A percentile compares a stretch with the other conserved stretches of the same genome.
Evolutionary conservation across 345 rosid species (phyloP).

Genomic region (Eucalyptus curtisii): DNA sequence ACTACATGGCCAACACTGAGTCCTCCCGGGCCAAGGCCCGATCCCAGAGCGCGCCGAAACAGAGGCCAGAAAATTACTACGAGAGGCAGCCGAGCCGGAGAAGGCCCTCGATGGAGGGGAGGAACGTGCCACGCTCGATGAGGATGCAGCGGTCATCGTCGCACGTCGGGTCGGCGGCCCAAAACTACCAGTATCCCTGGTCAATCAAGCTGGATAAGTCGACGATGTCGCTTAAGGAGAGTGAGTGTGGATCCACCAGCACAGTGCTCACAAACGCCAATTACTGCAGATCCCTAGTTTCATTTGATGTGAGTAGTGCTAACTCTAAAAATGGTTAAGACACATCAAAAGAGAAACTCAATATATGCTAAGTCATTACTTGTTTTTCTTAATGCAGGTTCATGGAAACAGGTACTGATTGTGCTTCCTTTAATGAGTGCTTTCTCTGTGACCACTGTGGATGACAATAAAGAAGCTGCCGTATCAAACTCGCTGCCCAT

Average conservation of each 20-base stretch:
- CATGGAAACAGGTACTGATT: constrained; percentile 6
- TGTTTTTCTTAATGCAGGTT: constrained; percentile 5
- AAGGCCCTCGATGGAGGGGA: constrained; percentile 61
- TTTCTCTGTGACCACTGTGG: neutral
- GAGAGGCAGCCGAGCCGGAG: constrained; percentile 67
- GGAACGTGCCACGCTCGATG: constrained; percentile 54
- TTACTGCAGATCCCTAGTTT: constrained; percentile 48
- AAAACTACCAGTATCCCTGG: constrained; percentile 58
- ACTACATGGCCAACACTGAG: constrained; percentile 82
- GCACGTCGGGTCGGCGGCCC: constrained; percentile 46
- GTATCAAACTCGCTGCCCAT: neutral
- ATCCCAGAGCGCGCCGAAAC: constrained; percentile 78
- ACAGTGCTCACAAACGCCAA: constrained; percentile 58
- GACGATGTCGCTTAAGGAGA: constrained; percentile 51
- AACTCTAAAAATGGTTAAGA: neutral
- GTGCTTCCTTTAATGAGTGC: neutral
- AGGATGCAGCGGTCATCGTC: constrained; percentile 94
- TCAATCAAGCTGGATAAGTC: constrained; percentile 76
- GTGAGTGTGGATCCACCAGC: constrained; percentile 83
- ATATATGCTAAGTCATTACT: neutral
- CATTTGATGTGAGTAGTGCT: constrained; percentile 24
- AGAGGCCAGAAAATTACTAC: constrained; percentile 54
- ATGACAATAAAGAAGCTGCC: neutral
- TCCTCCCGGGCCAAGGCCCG: constrained; percentile 69
- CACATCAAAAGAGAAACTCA: neutral